Percentiles rank a stretch among this genome's conserved stretches.
phyloP scores from a whole-genome alignment of 1,284 basidiomycete genomes.

The Papiliotrema terrestris region DNA sequence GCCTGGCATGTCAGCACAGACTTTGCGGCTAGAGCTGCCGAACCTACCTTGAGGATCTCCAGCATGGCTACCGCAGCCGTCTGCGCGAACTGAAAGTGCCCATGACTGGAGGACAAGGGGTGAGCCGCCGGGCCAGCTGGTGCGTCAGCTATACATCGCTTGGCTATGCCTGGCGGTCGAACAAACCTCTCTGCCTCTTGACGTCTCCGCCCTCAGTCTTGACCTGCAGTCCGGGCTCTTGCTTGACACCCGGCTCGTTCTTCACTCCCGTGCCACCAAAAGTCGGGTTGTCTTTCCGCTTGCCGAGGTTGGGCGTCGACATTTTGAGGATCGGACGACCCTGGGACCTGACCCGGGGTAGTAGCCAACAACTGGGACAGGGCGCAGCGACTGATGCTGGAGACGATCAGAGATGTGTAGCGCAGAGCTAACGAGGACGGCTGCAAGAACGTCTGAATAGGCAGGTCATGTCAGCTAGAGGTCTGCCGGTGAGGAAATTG shows the following conservation, averaged over 20 bases:
- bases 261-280: background rate
- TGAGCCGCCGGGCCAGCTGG: background rate
- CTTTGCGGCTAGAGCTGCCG: background rate
- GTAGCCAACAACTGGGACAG: too few species aligned
- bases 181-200: background rate
- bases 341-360: too few species aligned
- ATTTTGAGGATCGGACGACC: too few species aligned
- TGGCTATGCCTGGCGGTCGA: too few species aligned
- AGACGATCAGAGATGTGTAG: too few species aligned
- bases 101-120: background rate
- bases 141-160: too few species aligned
- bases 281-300: background rate
- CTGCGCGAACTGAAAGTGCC: background rate
- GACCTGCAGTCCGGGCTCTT: background rate
- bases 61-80: background rate
- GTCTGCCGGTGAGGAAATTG: too few species aligned
- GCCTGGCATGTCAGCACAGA: slow-evolving; percentile 11
- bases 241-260: background rate
- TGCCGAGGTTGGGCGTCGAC: too few species aligned
- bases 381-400: too few species aligned
- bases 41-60: background rate
- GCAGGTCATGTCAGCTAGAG: too few species aligned
- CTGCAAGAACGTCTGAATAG: too few species aligned
- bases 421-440: too few species aligned
- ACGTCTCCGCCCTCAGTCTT: background rate